phyloP scores from a whole-genome alignment of 176 grass and related monocot species.

The Zoysia pacifica region DNA sequence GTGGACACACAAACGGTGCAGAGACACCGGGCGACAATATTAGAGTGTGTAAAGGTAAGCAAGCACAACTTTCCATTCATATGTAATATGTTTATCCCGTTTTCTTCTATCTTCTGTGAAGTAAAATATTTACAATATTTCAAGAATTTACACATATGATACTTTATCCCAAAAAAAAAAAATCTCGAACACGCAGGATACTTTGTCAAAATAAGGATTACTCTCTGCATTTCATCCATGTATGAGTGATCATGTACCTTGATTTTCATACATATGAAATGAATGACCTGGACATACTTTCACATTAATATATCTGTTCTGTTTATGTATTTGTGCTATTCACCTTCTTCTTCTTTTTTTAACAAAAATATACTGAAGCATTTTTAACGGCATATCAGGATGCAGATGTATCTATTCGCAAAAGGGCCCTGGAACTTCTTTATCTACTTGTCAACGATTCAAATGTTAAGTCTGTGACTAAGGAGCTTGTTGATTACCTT shows the following conservation, averaged over 20 bases:
- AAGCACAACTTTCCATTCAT: constrained; percentile 1
- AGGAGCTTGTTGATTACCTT: constrained; percentile 97
- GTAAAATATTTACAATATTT: neutral
- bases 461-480: constrained; percentile 90
- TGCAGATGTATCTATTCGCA: constrained; percentile 98
- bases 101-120: constrained; percentile 1
- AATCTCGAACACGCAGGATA: neutral
- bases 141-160: neutral
- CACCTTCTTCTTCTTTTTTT: constrained; percentile 20
- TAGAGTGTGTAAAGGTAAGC: constrained; percentile 97
- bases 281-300: neutral
- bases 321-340: constrained; percentile 10
- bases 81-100: neutral
- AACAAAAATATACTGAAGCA: constrained; percentile 7
- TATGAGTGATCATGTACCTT: neutral
- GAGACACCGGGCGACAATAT: constrained; percentile 90
- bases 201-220: constrained; percentile 1
- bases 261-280: neutral
- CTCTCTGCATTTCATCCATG: constrained; percentile 13
- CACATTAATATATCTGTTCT: neutral
- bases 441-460: constrained; percentile 89
- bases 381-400: constrained; percentile 61
- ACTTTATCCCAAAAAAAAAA: neutral
- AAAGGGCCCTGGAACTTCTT: constrained; percentile 95
- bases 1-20: constrained; percentile 94